phyloP scores from a whole-genome alignment of 495 filamentous ascomycete species.

The Xylaria longipes region DNA sequence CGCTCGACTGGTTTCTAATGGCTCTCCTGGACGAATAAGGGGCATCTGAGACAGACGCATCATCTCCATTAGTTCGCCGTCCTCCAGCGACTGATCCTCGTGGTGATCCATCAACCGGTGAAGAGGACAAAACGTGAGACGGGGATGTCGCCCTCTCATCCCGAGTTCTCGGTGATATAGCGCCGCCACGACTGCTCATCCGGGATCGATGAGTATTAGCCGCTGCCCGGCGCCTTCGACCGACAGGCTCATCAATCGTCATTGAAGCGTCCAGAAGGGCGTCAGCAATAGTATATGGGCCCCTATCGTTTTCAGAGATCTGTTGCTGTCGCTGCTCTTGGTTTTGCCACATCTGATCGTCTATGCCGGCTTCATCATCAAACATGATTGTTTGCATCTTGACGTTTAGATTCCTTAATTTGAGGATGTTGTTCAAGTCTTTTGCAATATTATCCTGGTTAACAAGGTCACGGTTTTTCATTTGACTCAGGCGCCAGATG shows the following conservation, averaged over 20 bases:
- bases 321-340: constrained; percentile 42
- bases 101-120: constrained; percentile 32
- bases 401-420: constrained; percentile 72
- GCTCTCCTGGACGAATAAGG: constrained; percentile 48
- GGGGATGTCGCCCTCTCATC: constrained; percentile 43
- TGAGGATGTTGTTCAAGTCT: constrained; percentile 70
- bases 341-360: constrained; percentile 46
- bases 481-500: constrained; percentile 82
- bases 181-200: constrained; percentile 47
- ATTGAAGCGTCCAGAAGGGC: constrained; percentile 92
- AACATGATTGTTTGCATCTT: constrained; percentile 91
- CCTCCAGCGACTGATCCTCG: constrained; percentile 40
- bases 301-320: constrained; percentile 43
- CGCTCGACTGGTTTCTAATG: constrained; percentile 72
- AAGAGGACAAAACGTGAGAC: constrained; percentile 31
- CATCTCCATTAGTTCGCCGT: constrained; percentile 38
- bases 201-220: constrained; percentile 58
- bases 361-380: constrained; percentile 67
- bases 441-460: constrained; percentile 47
- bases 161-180: constrained; percentile 45
- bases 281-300: constrained; percentile 81
- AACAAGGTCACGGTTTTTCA: constrained; percentile 64
- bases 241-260: constrained; percentile 74
- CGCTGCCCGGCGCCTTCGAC: constrained; percentile 62
- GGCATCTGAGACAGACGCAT: constrained; percentile 47